Evolutionary conservation across 2,329 filamentous ascomycete species (phyloP).

Genomic region (Bipolaris victoriae): DNA sequence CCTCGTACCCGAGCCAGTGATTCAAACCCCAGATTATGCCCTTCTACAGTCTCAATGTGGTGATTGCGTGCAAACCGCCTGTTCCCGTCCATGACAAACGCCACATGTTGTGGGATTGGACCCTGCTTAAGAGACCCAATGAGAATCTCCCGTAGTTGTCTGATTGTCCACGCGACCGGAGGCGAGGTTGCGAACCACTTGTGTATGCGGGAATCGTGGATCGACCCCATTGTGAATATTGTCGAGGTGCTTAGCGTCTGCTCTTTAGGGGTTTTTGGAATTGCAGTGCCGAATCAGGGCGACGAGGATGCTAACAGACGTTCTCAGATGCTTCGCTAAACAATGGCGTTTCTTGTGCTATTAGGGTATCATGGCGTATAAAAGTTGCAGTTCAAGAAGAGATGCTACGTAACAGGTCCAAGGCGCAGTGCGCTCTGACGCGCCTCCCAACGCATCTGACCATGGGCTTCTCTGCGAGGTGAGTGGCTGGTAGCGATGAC

Average conservation of each 20-base stretch:
- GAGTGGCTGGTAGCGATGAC: constrained; percentile 19
- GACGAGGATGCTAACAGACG: neutral
- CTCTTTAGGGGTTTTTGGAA: constrained; percentile 17
- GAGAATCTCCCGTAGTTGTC: constrained; percentile 78
- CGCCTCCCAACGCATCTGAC: constrained; percentile 34
- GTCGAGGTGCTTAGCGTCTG: constrained; percentile 21
- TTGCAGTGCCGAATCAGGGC: constrained; percentile 8
- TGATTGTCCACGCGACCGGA: constrained; percentile 87
- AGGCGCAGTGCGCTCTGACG: constrained; percentile 42
- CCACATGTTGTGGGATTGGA: constrained; percentile 90
- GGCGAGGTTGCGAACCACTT: constrained; percentile 87
- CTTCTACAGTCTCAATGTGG: constrained; percentile 95
- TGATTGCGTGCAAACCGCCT: constrained; percentile 87
- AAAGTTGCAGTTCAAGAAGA: constrained; percentile 30
- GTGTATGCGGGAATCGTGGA: constrained; percentile 66
- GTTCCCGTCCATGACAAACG: constrained; percentile 99
- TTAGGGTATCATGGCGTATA: constrained; percentile 30
- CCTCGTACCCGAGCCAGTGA: constrained; percentile 78
- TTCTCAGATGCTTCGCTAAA: constrained; percentile 3
- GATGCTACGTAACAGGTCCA: constrained; percentile 40
- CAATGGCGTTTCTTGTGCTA: constrained; percentile 4
- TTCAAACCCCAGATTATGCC: constrained; percentile 94
- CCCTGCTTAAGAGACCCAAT: constrained; percentile 90
- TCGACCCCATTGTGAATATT: constrained; percentile 51
- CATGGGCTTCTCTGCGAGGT: constrained; percentile 17